Percentiles rank a stretch among this genome's conserved stretches.
Conservation (phyloP, 2,329 filamentous ascomycete genomes). For the Apiospora hydei region DNA sequence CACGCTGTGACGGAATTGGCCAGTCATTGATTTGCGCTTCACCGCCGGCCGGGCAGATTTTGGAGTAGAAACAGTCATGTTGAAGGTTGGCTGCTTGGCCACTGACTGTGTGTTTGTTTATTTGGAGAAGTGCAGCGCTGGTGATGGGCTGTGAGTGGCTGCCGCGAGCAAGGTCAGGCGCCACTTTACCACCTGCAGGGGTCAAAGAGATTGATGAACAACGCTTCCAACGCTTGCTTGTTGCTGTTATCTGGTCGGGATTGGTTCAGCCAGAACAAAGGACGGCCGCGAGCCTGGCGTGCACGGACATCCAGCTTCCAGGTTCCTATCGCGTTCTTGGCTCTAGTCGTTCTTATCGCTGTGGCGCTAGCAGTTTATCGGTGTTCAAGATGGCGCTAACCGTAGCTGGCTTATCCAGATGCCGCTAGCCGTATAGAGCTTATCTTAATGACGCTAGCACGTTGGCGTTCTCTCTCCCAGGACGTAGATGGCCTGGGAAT, state of each 20-base stretch:
- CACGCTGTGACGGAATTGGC: slow-evolving; percentile 38
- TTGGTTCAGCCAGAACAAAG: background rate
- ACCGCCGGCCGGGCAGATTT: slow-evolving; percentile 24
- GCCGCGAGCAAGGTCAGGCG: background rate
- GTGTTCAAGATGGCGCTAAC: background rate
- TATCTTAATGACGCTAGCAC: background rate
- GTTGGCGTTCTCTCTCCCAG: background rate
- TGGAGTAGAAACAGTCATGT: slow-evolving; percentile 28
- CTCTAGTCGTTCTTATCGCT: background rate
- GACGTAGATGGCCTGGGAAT: background rate
- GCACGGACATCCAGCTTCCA: background rate
- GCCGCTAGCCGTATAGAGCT: background rate
- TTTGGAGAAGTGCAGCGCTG: slow-evolving; percentile 14
- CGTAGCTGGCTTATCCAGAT: background rate
- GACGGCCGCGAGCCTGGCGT: background rate
- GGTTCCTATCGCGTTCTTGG: background rate
- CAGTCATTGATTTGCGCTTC: slow-evolving; percentile 34
- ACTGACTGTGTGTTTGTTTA: slow-evolving; percentile 16
- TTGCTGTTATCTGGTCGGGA: background rate
- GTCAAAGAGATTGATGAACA: slow-evolving; percentile 9
- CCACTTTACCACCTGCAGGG: slow-evolving; percentile 7
- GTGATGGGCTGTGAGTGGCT: slow-evolving; percentile 21
- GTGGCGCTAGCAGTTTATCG: background rate
- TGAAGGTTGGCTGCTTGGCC: slow-evolving; percentile 21
- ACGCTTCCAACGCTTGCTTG: background rate